Percentiles rank a stretch among this genome's conserved stretches.
These are phyloP conservation scores for Neofusicoccum cordaticola DNA, from an alignment of 2,329 filamentous ascomycete species.

Conservation along the genomic window DNA sequence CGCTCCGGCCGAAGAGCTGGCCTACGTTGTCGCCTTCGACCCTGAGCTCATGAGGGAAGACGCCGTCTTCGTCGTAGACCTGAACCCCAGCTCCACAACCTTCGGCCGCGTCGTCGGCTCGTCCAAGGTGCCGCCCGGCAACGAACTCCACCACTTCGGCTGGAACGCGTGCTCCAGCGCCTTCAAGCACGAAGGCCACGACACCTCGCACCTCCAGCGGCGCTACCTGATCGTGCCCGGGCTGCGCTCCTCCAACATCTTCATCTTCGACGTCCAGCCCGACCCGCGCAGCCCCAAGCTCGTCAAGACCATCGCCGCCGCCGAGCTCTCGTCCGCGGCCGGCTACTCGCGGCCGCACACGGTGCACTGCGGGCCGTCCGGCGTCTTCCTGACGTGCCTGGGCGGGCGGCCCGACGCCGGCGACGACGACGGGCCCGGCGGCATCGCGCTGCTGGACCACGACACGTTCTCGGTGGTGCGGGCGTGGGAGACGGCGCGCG, in stretches of 20 bases:
- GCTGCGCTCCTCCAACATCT: neutral
- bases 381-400: neutral
- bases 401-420: neutral
- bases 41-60: neutral
- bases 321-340: neutral
- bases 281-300: neutral
- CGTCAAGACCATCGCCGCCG: neutral
- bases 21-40: neutral
- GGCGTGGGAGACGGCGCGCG: neutral
- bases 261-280: neutral
- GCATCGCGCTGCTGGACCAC: slow-evolving; percentile 1
- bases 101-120: neutral
- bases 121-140: neutral
- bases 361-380: neutral
- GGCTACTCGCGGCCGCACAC: slow-evolving; percentile 1
- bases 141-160: neutral
- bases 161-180: slow-evolving; percentile 2
- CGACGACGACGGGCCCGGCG: neutral
- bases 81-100: neutral
- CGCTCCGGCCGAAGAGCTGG: neutral
- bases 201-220: neutral
- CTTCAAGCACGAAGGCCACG: neutral
- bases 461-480: neutral
- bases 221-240: neutral
- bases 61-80: neutral